Evolutionary conservation across 2,329 filamentous ascomycete genomes (phyloP).

Genomic region (Fusarium sp.): DNA sequence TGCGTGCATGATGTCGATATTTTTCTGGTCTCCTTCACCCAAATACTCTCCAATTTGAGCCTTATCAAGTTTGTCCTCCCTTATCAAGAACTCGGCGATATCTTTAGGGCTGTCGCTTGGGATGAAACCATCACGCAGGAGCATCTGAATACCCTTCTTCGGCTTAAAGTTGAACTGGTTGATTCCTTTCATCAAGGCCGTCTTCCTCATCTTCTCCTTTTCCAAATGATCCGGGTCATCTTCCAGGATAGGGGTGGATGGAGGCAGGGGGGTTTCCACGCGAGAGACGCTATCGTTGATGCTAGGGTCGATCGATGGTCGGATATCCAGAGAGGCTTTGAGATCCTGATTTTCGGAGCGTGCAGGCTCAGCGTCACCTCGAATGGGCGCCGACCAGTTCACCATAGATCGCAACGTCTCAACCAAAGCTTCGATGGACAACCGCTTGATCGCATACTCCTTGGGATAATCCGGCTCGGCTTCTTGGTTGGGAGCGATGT

Average conservation of each 20-base stretch:
- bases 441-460: constrained; percentile 91
- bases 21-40: constrained; percentile 90
- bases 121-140: constrained; percentile 90
- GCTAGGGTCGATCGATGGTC: constrained; percentile 76
- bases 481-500: constrained; percentile 71
- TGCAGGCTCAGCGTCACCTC: constrained; percentile 63
- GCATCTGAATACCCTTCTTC: constrained; percentile 87
- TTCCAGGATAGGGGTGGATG: constrained; percentile 77
- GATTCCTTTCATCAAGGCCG: constrained; percentile 87
- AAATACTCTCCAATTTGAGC: constrained; percentile 92
- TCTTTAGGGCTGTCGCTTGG: constrained; percentile 80
- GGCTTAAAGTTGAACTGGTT: constrained; percentile 98
- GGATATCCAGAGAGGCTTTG: constrained; percentile 56
- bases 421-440: constrained; percentile 88
- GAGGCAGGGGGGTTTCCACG: constrained; percentile 66
- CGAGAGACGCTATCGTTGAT: constrained; percentile 69
- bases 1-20: constrained; percentile 97
- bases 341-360: constrained; percentile 49
- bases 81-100: constrained; percentile 84
- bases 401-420: constrained; percentile 90
- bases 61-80: constrained; percentile 89
- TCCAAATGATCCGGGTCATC: constrained; percentile 96
- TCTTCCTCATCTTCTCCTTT: constrained; percentile 93
- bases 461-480: constrained; percentile 79
- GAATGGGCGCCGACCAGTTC: constrained; percentile 81